Evolutionary conservation across 352 stramenopile genomes (phyloP).

Genomic region (Globisporangium middletonii): DNA sequence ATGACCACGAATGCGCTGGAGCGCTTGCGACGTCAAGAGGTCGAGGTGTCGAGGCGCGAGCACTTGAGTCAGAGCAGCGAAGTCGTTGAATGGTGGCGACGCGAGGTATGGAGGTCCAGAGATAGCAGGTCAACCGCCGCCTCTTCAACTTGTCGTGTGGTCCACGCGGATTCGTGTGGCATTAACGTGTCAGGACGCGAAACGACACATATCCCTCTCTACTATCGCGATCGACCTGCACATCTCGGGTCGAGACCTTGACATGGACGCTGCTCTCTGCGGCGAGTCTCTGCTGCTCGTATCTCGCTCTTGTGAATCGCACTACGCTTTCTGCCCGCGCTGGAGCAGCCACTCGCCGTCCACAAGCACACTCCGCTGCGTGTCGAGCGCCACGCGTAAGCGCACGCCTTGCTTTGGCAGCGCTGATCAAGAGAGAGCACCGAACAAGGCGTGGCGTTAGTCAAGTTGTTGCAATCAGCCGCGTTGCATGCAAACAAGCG

Average conservation of each 20-base stretch:
- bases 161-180: too few species aligned
- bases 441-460: background rate
- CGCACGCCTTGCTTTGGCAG: slow-evolving; percentile 38
- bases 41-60: too few species aligned
- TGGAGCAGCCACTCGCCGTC: slow-evolving; percentile 40
- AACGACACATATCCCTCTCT: background rate
- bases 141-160: background rate
- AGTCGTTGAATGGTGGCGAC: too few species aligned
- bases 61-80: too few species aligned
- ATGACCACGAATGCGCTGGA: background rate
- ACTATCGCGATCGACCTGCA: background rate
- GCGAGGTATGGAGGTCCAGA: too few species aligned
- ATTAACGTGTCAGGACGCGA: background rate
- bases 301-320: background rate
- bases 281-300: background rate
- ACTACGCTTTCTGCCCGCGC: background rate
- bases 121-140: background rate
- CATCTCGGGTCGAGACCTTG: too few species aligned
- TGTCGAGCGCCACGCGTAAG: slow-evolving; percentile 32
- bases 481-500: background rate
- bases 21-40: too few species aligned
- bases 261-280: too few species aligned
- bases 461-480: background rate
- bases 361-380: slow-evolving; percentile 31
- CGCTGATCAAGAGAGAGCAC: slow-evolving; percentile 19